Evolutionary conservation across 768 basidiomycete species (phyloP), one percentile per base, ranked within the genome.

Genomic region (Calocera viscosa): DNA sequence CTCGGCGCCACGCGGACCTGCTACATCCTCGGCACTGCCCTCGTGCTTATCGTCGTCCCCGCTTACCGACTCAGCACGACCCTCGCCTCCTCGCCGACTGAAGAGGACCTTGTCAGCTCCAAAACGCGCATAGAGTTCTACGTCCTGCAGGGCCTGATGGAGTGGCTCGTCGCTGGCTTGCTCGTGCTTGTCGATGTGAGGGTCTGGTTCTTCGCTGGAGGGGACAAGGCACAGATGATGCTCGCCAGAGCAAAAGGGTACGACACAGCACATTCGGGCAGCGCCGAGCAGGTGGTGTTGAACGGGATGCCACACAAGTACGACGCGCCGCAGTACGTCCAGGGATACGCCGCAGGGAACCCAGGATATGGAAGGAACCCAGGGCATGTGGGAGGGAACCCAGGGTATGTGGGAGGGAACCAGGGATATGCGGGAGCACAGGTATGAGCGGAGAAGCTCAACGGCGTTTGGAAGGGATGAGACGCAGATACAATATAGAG

Each of bases 71-170:
- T 66, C 66, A 28, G 49, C 26, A 33, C 53, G 67, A 79, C 71
- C 22, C 80, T 65, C 22, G 76, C 64, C 10, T 69, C 66, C 43
- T 68, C 73, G 8, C 75, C 72, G 26, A 79, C 39, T 79, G 79
- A 81, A 68, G 81, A 81, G 77, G 74, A 12, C 69, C 73, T 3
- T 33, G 67, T 0, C 75, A 78, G 1, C 67, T 11, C 35, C 71
- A 60, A 63, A 75, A 63, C 30, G 69, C 49, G 35, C 73, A 66
- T 30, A 67, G 67, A 60, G 53, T 60, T 60, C 53, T 60, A 60
- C 30, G 22, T 60, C 14, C 53, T 60, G 5, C 53, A 60, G 19
- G 53, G 5, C 2, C 2, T 30, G 5, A 32, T 60, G 30, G 53
- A 60, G 30, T 60, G 24, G 26, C 2, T 60, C 53, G 53, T 60